Conservation (phyloP, 495 filamentous ascomycete species). For the Penicillium dipodomyicola region DNA sequence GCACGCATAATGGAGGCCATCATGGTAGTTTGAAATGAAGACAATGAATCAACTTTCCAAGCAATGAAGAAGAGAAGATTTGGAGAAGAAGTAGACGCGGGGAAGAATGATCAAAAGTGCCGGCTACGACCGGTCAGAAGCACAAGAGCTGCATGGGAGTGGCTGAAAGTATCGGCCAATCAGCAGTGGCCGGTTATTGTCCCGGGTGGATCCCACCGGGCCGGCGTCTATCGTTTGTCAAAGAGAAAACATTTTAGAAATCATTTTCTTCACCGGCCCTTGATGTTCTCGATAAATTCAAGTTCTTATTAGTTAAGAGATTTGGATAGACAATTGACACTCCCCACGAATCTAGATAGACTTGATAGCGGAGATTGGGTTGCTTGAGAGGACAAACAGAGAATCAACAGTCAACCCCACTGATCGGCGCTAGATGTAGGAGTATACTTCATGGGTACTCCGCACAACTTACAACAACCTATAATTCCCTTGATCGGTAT, state of each 20-base stretch:
- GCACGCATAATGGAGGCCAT: slow-evolving; percentile 37
- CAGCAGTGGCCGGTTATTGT: slow-evolving; percentile 20
- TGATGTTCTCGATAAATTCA: neutral
- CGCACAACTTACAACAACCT: neutral
- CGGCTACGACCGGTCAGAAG: slow-evolving; percentile 27
- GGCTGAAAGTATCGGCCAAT: slow-evolving; percentile 12
- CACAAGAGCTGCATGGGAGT: neutral
- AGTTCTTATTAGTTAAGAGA: neutral
- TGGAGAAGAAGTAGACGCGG: slow-evolving; percentile 22
- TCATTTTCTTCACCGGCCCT: neutral
- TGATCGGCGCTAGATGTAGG: neutral
- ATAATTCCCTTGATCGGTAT: neutral
- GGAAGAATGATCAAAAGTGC: slow-evolving; percentile 25
- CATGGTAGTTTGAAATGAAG: slow-evolving; percentile 24
- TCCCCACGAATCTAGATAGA: neutral
- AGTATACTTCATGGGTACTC: neutral
- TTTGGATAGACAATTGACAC: neutral
- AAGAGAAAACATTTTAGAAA: neutral
- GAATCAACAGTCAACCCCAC: neutral
- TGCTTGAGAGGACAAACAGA: neutral
- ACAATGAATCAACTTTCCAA: slow-evolving; percentile 1
- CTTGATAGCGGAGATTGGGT: neutral
- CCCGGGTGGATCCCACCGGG: slow-evolving; percentile 27
- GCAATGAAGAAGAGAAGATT: slow-evolving; percentile 10
- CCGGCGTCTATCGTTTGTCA: slow-evolving; percentile 11